Evolutionary conservation across 805 yeast genomes (phyloP), one percentile per base, ranked within the genome.

Genomic region (Spathaspora gorwiae): DNA sequence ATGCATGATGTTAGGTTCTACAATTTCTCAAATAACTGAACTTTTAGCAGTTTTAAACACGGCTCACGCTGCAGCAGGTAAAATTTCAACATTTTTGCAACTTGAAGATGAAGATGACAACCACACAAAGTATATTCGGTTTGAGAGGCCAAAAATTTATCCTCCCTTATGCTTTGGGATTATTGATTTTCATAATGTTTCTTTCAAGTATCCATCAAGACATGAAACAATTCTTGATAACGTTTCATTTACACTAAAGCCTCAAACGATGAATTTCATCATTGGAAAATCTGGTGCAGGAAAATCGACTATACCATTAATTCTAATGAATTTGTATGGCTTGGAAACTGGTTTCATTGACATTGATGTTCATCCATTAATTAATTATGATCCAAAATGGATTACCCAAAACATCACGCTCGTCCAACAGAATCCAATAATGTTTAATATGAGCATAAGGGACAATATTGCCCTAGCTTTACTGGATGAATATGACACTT

Each of bases 251-350:
- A 52, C 53, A 33, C 26, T 57, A 8, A 45, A 45, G 40, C 61
- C 77, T 0, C 72, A 76, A 1, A 52, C 65, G 30, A 57, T 78
- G 6, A 79, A 83, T 1, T 92, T 79, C 54, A 63, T 94, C 4
- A 78, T 94, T 36, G 99, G 99, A 1, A 73, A 75, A 48, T 90
- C 97, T 0, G 99, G 99, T 0, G 83, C 90, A 0, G 99, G 99
- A 0, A 94, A 94, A 61, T 92, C 98, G 0, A 85, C 98, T 0
- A 49, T 94, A 2, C 77, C 84, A 0, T 76, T 75, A 33, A 60
- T 94, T 2, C 54, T 94, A 1, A 59, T 85, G 44, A 76, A 76
- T 26, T 73, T 87, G 24, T 89, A 90, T 54, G 49, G 60, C 0
- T 65, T 72, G 0, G 52, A 62, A 5, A 45, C 59, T 0, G 99